Base-by-base conservation (phyloP, 106 monocot species). In the Gastrodia elata region DNA sequence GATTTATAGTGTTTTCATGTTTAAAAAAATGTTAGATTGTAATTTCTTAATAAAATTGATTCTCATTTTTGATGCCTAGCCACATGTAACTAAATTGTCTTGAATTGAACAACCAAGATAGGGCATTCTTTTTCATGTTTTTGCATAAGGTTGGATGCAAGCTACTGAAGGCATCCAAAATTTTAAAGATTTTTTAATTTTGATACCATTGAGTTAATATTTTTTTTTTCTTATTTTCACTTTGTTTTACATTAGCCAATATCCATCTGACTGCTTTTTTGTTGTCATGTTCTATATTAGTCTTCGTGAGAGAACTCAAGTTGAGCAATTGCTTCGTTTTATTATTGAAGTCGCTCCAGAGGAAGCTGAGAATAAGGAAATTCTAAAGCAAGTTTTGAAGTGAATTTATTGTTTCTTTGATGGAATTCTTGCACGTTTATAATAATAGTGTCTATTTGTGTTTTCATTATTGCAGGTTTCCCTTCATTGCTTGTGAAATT, bases 401-500 rank as follows among this genome's bases (percentile, higher is more conserved):
- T 39, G 25, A 69, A 20, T 39, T 39, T 61, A 1, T 0, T 25
- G 2, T 1, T 39, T 40, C 13, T 10, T 69, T 69, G 20, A 25
- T 69, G 18, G 14, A 69, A 15, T n/a, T n/a, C n/a, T n/a, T n/a
- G 2, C 41, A n/a, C n/a, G n/a, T n/a, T n/a, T n/a, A n/a, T n/a
- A n/a, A n/a, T n/a, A n/a, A n/a, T n/a, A n/a, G n/a, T n/a, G 18
- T 59, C 38, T 25, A 43, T 39, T 64, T 43, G 16, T 76, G 75
- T 37, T 65, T 70, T 65, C 34, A 20, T 59, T 28, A 70, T 48
- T 83, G 8, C 81, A 94, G 94, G 79, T 86, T 91, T 86, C 90
- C 94, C 15, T 94, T 86, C 73, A 84, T 94, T 82, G 84, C 94
- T 30, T 94, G 94, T 81, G 94, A 94, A 81, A 91, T 94, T 82